These are phyloP conservation scores for Boletus fagicola DNA, from an alignment of 768 basidiomycete genomes.

Conservation along the genomic window DNA sequence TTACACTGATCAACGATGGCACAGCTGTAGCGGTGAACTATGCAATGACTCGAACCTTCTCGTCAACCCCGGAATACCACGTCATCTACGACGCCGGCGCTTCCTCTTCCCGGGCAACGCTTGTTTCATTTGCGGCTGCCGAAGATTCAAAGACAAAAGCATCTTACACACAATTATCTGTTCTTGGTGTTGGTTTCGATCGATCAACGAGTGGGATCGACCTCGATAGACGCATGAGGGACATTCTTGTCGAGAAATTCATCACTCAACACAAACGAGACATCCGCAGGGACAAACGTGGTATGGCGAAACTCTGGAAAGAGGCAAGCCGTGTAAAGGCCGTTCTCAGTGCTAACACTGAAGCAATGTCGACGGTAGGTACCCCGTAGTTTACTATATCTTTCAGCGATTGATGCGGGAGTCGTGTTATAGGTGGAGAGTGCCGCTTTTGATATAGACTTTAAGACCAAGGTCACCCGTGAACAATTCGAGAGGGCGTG, in stretches of 20 bases:
- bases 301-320: slow-evolving; percentile 92
- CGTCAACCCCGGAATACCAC: slow-evolving; percentile 71
- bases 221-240: slow-evolving; percentile 78
- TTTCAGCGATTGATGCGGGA: background rate
- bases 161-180: slow-evolving; percentile 66
- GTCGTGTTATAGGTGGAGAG: slow-evolving; percentile 70
- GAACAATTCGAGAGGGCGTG: slow-evolving; percentile 76
- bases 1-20: slow-evolving; percentile 90
- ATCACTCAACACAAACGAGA: slow-evolving; percentile 66
- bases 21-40: slow-evolving; percentile 96
- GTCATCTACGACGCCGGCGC: slow-evolving; percentile 95
- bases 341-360: slow-evolving; percentile 89
- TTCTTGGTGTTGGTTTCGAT: slow-evolving; percentile 83
- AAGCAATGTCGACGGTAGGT: slow-evolving; percentile 68
- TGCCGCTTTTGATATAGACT: slow-evolving; percentile 87
- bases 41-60: slow-evolving; percentile 92
- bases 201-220: slow-evolving; percentile 75
- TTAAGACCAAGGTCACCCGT: slow-evolving; percentile 73
- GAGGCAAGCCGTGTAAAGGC: slow-evolving; percentile 90
- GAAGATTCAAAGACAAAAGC: slow-evolving; percentile 50
- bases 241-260: slow-evolving; percentile 76
- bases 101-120: slow-evolving; percentile 71
- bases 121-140: slow-evolving; percentile 60
- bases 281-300: slow-evolving; percentile 71
- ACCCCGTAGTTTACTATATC: background rate